Base-by-base conservation (phyloP, 2,329 filamentous ascomycete species). In the Beauveria sp. region DNA sequence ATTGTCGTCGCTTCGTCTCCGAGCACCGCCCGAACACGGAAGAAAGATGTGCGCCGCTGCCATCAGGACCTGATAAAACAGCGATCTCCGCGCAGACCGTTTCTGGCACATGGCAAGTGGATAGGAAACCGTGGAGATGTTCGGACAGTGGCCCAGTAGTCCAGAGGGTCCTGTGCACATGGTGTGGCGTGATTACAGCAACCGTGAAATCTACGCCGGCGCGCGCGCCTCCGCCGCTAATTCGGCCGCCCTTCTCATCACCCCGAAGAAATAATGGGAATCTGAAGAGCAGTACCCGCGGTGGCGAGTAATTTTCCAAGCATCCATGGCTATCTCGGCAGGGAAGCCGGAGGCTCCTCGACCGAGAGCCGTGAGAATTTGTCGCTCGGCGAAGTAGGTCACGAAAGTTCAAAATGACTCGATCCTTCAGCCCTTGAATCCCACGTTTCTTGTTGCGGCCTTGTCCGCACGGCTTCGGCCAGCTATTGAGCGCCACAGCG, bases 51-150 rank as follows among this genome's bases (percentile, higher is more conserved):
- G 12, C 34, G 34, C 34, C 12, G 34, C 34, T 38, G 34, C 34
- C 12, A 38, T 38, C 34, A 38, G 34, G 34, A 38, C 34, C 34
- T 38, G 34, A 2, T 38, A 16, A 16, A 38, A 38, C 34, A 38
- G 34, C 12, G 34, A 47, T 47, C 40, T 43, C 40, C 45, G 45
- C 24, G 45, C n/a, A 47, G 45, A 47, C 20, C 20, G 22, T 47
- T 10, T 45, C 14, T 22, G 28, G 54, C 54, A 57, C 54, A 57
- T 57, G 54, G 54, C 54, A 40, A 47, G 54, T 57, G 54, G 54
- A 20, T 57, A 49, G 34, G 6, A 34, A 57, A 22, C 9, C 16
- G 42, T 28, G 20, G 20, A 56, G n/a, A 14, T 34, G 18, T 14
- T 30, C 4, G 5, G 34, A 55, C 34, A 18, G 12, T n/a, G 51